Conservation (phyloP, 306 rosid species). For the Glycine latifolia region DNA sequence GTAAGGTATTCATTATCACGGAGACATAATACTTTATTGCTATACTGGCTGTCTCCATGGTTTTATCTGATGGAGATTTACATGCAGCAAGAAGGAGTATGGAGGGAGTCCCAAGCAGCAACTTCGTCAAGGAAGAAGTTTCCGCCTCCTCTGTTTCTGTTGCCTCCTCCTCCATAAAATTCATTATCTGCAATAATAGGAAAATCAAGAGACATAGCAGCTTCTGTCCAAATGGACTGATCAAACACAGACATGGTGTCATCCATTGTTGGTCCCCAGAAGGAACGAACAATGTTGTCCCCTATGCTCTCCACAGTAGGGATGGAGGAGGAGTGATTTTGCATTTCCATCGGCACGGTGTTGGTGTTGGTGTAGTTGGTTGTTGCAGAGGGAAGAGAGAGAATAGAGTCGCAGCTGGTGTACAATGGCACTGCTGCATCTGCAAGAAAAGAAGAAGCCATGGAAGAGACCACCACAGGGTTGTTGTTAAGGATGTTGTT, state of each 20-base stretch:
- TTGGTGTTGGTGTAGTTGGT: background rate
- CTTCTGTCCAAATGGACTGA: conserved; percentile 82
- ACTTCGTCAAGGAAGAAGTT: conserved; percentile 49
- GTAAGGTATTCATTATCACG: background rate
- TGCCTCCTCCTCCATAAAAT: too few relatives aligned
- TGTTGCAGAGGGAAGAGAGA: conserved; percentile 34
- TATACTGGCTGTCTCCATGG: too few relatives aligned
- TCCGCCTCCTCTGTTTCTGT: background rate
- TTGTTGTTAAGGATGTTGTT: background rate
- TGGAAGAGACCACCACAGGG: background rate
- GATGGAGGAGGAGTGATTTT: background rate
- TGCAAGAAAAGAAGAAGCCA: conserved; percentile 5
- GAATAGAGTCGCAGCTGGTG: background rate
- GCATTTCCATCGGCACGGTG: background rate
- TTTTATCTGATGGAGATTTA: background rate
- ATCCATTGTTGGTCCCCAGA: conserved; percentile 53
- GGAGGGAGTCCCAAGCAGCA: conserved; percentile 59
- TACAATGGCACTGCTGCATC: conserved; percentile 7
- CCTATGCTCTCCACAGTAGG: background rate
- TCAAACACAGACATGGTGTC: conserved; percentile 54
- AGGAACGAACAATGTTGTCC: conserved; percentile 22
- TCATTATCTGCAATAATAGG: too few relatives aligned
- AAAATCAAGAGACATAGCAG: conserved; percentile 66
- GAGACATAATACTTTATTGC: background rate
- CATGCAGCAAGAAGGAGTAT: conserved; percentile 62